phyloP scores from a whole-genome alignment of 257 asterid genomes.

The Henckelia pumila region DNA sequence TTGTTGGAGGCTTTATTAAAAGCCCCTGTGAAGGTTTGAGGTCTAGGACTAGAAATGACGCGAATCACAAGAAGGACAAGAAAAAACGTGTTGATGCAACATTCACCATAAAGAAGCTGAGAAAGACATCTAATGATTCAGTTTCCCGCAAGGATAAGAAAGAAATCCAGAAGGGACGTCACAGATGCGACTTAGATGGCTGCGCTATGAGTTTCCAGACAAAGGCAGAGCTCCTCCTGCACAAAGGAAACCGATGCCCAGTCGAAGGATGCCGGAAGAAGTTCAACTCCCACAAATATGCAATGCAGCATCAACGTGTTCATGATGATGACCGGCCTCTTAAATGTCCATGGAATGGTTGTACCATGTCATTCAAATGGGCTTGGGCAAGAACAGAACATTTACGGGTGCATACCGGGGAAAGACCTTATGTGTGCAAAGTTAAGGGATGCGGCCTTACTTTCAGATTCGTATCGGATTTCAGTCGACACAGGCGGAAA shows the following conservation, averaged over 20 bases:
- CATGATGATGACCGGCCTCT: slow-evolving; percentile 81
- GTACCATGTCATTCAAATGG: slow-evolving; percentile 88
- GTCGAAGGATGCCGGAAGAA: slow-evolving; percentile 75
- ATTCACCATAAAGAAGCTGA: slow-evolving; percentile 27
- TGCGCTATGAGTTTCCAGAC: slow-evolving; percentile 73
- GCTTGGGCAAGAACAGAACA: slow-evolving; percentile 98
- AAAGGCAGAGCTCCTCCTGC: slow-evolving; percentile 61
- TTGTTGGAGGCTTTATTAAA: slow-evolving; percentile 43
- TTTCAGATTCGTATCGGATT: slow-evolving; percentile 87
- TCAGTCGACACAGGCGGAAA: slow-evolving; percentile 85
- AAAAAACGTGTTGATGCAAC: slow-evolving; percentile 27
- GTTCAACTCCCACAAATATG: slow-evolving; percentile 74
- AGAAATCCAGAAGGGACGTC: slow-evolving; percentile 34
- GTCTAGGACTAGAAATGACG: slow-evolving; percentile 47
- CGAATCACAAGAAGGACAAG: slow-evolving; percentile 23
- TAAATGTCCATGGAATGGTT: slow-evolving; percentile 84
- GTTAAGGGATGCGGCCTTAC: slow-evolving; percentile 77
- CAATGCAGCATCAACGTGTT: slow-evolving; percentile 69
- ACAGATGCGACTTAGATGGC: slow-evolving; percentile 58
- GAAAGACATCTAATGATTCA: slow-evolving; percentile 28
- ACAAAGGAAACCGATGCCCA: slow-evolving; percentile 65
- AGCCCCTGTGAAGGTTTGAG: slow-evolving; percentile 97
- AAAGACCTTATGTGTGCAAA: slow-evolving; percentile 67
- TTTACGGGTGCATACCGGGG: slow-evolving; percentile 84
- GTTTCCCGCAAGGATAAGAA: slow-evolving; percentile 28